Evolutionary conservation across 306 rosid species (phyloP), one percentile per base, ranked within the genome.

Genomic region (Potentilla sterilis): DNA sequence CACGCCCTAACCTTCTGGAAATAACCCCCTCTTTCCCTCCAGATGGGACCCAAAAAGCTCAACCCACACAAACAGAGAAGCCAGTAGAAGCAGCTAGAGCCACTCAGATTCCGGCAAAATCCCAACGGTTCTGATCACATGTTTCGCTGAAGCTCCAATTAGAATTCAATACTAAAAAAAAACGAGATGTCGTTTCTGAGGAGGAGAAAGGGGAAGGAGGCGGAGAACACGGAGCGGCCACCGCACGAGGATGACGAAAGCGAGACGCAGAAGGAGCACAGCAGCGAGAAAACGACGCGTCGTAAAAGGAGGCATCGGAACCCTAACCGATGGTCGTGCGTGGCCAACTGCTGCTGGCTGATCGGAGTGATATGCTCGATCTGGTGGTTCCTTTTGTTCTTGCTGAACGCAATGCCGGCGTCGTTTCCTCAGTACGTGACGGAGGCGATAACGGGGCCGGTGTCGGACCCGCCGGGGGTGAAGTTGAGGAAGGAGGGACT

Each of bases 371-470:
- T 87, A 65, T 91, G 94, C 73, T 91, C 89, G 22, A 67, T 83
- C 52, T 91, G 97, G 97, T 91, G 97, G 97, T 75, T 89, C 6
- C 63, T 91, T 76, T 77, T 91, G 5, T 87, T 91, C 77, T 11
- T 89, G 48, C 88, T 82, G 61, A 91, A 86, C 86, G 86, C 97
- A 85, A 87, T 91, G 94, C 97, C 97, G 19, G 91, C 97, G 16
- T 91, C 94, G 75, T 86, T 91, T 46, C 94, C 94, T 37, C 97
- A 91, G 85, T 91, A 86, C 73, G 97, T 91, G 66, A 82, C 97
- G 28, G 94, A 91, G 67, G 92, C 90, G 10, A 87, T 91, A 7
- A 84, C 89, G 44, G 94, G 97, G 21, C 97, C 97, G 22, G 69
- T 84, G 41, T 83, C 89, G 67, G 97, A 91, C 71, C 97, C 97